Base-by-base conservation (phyloP, 352 stramenopile genomes). In the Globisporangium solare region DNA sequence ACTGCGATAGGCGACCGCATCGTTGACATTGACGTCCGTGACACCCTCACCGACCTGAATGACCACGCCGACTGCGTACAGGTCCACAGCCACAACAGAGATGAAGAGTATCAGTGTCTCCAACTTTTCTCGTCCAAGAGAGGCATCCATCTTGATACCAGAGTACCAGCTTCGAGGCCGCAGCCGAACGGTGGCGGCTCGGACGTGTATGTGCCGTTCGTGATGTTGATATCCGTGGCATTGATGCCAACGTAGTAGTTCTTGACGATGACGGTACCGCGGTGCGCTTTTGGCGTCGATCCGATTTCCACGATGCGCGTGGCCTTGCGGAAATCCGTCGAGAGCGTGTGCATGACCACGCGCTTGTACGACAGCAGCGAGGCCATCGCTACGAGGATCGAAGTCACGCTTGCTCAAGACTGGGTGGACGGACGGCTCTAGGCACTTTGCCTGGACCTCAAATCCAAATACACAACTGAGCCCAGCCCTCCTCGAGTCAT, bases 241-340 rank as follows among this genome's bases (percentile, higher is more conserved):
- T 84, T 84, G 60, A 84, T 83, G 17, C 73, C 73, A 24, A 75
- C 64, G 57, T 69, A 83, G 61, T 79, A 70, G 64, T 74, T 81
- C 64, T 76, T 53, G 15, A 82, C 70, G 11, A 82, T 61, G 31
- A 76, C 60, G 4, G 50, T 57, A 32, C 68, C 67, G 11, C 57
- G 24, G 5, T 58, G 32, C 0, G 65, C 60, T 10, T 13, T 73
- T 0, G 68, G 66, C 17, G 74, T 35, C 15, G 69, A 58, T 3
- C 40, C 4, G 14, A 67, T 54, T 10, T 73, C 63, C 4, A 79
- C 65, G 45, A 81, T 35, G 24, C 47, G 51, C 27, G 69, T 74
- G 46, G 72, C 72, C 17, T 66, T 62, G 47, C 69, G 69, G 50
- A 78, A 78, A 56, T 78, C 52, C 20, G 63, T 68, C 32, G 68